Evolutionary conservation across 139 green algal genomes (phyloP), one percentile per base, ranked within the genome.

Genomic region (Haematococcus sp.): DNA sequence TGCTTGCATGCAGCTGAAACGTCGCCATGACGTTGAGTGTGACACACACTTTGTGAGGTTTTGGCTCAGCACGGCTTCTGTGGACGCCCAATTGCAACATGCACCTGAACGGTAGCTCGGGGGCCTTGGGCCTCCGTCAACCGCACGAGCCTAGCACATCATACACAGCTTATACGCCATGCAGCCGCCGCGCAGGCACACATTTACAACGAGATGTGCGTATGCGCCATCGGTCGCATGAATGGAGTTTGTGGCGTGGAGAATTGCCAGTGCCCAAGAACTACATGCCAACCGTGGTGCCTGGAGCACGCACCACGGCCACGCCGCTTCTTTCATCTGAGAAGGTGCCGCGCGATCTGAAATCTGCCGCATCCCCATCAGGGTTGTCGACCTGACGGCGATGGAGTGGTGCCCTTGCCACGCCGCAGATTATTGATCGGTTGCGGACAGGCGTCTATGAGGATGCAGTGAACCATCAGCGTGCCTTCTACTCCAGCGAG

Each of bases 401-500:
- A 3, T 22, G 46, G 59, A 4, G 23, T 17, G 28, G n/a, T 32
- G 19, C 22, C 58, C 19, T 1, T 32, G 16, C 28, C 40, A 51
- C 51, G 1, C 1, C 19, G 31, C 69, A 89, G 84, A 78, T 86
- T 28, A 11, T 82, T 4, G 71, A 85, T 51, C 72, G 78, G 17
- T 35, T 89, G 25, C 4, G 58, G 5, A 76, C 68, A 9, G 56
- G 58, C 1, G 32, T 81, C 13, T 46, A 74, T 27, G 27, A 17
- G 1, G 58, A 59, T 20, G 74, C 65, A 1, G 16, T 15, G 0
- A 25, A 74, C 28, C 52, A 84, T 52, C 90, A 84, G 68, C 71
- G 66, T 2, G 72, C 93, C 22, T 95, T 97, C 74, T 97, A 90
- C 80, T 91, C 81, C 32, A 90, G 71, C 46, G 86, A 92, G 59